Evolutionary conservation across 1,284 basidiomycete genomes (phyloP), one percentile per base, ranked within the genome.

Genomic region (Apiotrichum mycotoxinovorans): DNA sequence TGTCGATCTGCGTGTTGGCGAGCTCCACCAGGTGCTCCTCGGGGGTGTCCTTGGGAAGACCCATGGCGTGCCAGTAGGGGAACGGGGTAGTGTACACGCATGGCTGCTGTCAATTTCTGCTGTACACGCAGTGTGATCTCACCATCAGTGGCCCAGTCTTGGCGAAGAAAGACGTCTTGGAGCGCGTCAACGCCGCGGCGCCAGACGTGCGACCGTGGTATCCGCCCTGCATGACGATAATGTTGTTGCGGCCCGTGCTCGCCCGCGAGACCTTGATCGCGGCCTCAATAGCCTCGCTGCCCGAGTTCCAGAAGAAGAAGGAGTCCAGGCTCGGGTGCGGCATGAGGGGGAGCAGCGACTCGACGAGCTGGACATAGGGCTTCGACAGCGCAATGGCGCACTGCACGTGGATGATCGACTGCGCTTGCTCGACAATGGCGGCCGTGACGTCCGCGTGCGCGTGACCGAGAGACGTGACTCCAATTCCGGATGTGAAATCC

Each of bases 241-340:
- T 83, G 73, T 94, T 91, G 73, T 89, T 89, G 62, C 84, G 82
- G 40, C 85, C 83, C 1, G 92, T 94, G 30, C 86, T 79, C n/a
- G 77, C 73, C 37, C 91, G 83, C 4, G 88, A 88, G 79, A 80
- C 71, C 65, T 70, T 68, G 60, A 69, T 53, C 18, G 63, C 61
- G 26, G 62, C 58, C 55, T 67, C 66, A 46, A 64, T 57, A 14
- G 66, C 66, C 62, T 67, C 66, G 44, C 71, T 70, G 7, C 77
- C 77, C 7, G 91, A 95, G 80, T 93, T 97, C 88, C 89, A 91
- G 77, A 94, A 89, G 82, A 91, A 95, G 82, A 97, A 94, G n/a
- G 90, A 90, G 76, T 77, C 59, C 46, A 64, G 61, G 38, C 52
- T 54, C 26, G 51, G 48, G 53, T 60, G 42, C 35, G 66, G 66